A percentile compares a stretch with the other conserved stretches of the same genome.
Conservation (phyloP, 2,329 filamentous ascomycete genomes). For the Venturia carpophila region DNA sequence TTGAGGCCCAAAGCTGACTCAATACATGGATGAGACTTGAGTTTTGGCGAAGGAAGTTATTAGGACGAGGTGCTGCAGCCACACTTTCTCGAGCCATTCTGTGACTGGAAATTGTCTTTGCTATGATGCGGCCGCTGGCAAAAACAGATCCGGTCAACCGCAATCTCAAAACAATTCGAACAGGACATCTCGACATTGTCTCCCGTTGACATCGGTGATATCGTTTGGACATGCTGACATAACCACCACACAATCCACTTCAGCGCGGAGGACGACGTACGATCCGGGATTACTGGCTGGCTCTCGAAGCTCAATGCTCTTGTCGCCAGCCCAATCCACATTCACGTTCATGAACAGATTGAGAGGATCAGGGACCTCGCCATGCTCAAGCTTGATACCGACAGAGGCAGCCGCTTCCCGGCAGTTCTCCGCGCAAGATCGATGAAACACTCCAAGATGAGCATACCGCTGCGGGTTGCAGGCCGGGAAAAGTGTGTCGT, state of each 20-base stretch:
- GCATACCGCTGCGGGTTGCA: constrained; percentile 35
- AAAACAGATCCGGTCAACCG: too few relatives aligned
- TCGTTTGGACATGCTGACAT: constrained; percentile 40
- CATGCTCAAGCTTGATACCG: constrained; percentile 23
- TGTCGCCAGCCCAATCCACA: constrained; percentile 29
- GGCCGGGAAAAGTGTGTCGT: constrained; percentile 37
- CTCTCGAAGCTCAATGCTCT: constrained; percentile 26
- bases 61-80: too few relatives aligned
- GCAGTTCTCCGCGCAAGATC: constrained; percentile 5
- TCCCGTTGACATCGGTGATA: constrained; percentile 32
- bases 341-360: constrained; percentile 41
- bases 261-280: constrained; percentile 30
- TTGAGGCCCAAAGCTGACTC: not conserved
- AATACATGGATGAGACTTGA: not conserved
- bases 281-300: constrained; percentile 32
- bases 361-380: constrained; percentile 35
- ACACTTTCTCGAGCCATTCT: too few relatives aligned
- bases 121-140: too few relatives aligned
- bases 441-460: constrained; percentile 1
- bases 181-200: constrained; percentile 28
- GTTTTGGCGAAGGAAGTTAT: too few relatives aligned
- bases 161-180: constrained; percentile 2
- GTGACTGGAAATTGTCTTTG: too few relatives aligned
- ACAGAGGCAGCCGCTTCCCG: constrained; percentile 25
- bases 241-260: constrained; percentile 33